Conservation (phyloP, 768 basidiomycete genomes). For the Holtermanniella nyarrowii region DNA sequence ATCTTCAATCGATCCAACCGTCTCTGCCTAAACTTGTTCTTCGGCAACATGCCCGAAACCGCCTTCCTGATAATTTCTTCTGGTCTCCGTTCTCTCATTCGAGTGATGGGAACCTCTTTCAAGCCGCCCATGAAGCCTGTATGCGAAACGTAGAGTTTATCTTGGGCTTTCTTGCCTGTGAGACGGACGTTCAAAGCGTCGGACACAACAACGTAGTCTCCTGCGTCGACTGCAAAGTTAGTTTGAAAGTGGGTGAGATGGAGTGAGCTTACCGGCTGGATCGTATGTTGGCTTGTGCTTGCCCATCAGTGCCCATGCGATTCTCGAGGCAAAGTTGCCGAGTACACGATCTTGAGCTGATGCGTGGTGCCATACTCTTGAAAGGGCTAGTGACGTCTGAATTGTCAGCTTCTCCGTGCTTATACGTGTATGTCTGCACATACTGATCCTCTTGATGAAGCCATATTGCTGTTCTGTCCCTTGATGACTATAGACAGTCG, state of each 20-base stretch:
- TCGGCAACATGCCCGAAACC: slow-evolving; percentile 96
- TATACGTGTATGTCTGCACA: not conserved
- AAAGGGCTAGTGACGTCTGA: slow-evolving; percentile 88
- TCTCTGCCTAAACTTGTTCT: slow-evolving; percentile 86
- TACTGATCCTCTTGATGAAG: slow-evolving; percentile 27
- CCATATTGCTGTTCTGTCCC: no score
- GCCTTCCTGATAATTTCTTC: slow-evolving; percentile 95
- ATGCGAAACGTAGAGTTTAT: slow-evolving; percentile 79
- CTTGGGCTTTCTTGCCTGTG: slow-evolving; percentile 78
- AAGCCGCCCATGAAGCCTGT: slow-evolving; percentile 87
- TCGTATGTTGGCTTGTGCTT: slow-evolving; percentile 98
- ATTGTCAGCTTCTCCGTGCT: not conserved
- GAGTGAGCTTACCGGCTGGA: slow-evolving; percentile 56
- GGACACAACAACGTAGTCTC: slow-evolving; percentile 95
- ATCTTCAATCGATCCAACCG: slow-evolving; percentile 79
- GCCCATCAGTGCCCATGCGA: slow-evolving; percentile 93
- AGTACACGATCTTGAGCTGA: slow-evolving; percentile 83
- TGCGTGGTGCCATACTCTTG: slow-evolving; percentile 93
- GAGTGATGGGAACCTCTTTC: slow-evolving; percentile 76
- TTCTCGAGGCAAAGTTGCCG: slow-evolving; percentile 86
- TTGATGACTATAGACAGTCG: no score
- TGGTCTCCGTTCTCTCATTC: slow-evolving; percentile 73
- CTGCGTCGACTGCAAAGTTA: slow-evolving; percentile 66
- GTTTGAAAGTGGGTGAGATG: slow-evolving; percentile 1
- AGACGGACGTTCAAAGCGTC: slow-evolving; percentile 74